Evolutionary conservation across 2,329 filamentous ascomycete genomes (phyloP).

Genomic region (Leptographium lundbergii): DNA sequence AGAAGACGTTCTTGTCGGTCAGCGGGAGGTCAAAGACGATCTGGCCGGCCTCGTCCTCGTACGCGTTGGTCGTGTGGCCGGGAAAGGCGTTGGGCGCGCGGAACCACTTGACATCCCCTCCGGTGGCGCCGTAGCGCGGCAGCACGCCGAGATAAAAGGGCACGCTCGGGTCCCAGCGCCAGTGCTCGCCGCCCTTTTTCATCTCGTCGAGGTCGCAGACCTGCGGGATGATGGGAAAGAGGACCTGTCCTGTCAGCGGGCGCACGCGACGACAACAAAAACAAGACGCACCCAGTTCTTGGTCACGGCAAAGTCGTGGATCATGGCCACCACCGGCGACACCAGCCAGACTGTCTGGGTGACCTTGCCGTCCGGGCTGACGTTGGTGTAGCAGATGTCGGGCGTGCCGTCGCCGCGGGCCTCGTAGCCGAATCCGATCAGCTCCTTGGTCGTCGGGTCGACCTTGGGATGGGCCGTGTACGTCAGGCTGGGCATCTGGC

Average conservation of each 20-base stretch:
- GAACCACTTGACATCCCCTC: slow-evolving; percentile 27
- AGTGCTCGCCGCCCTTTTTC: slow-evolving; percentile 26
- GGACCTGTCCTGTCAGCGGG: slow-evolving; percentile 1
- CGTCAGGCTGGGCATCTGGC: neutral
- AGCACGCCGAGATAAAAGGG: slow-evolving; percentile 15
- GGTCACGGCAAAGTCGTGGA: slow-evolving; percentile 29
- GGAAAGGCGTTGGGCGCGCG: slow-evolving; percentile 21
- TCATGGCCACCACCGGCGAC: slow-evolving; percentile 23
- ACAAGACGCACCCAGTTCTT: slow-evolving; percentile 23
- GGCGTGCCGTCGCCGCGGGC: neutral
- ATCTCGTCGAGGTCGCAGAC: slow-evolving; percentile 22
- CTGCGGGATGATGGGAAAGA: slow-evolving; percentile 24
- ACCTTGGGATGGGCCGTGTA: neutral
- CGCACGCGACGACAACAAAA: neutral
- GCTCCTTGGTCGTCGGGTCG: neutral
- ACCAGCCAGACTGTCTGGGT: slow-evolving; percentile 13
- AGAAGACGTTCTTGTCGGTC: slow-evolving; percentile 27
- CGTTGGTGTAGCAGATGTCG: neutral
- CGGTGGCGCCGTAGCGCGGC: slow-evolving; percentile 13
- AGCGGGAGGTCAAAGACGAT: slow-evolving; percentile 22
- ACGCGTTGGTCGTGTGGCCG: slow-evolving; percentile 23
- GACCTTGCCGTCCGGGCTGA: neutral
- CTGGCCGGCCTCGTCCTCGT: slow-evolving; percentile 19
- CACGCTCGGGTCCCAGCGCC: slow-evolving; percentile 21
- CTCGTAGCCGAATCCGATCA: neutral